phyloP scores from a whole-genome alignment of 1,139 yeast genomes.

The Kodamaea fungicola region DNA sequence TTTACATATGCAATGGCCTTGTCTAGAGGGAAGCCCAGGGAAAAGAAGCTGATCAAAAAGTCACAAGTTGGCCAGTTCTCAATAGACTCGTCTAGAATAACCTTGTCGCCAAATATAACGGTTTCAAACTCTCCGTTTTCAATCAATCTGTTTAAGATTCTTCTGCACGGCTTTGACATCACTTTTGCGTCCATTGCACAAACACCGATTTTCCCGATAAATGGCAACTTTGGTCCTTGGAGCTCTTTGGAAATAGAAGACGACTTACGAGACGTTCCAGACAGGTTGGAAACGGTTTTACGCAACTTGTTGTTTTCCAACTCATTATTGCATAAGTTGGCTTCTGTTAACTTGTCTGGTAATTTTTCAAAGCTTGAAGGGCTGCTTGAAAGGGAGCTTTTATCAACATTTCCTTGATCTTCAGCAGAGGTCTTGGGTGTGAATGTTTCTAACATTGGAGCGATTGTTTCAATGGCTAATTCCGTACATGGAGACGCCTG shows the following conservation, averaged over 20 bases:
- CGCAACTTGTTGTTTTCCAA: slow-evolving; percentile 18
- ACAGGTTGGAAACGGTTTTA: slow-evolving; percentile 39
- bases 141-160: slow-evolving; percentile 80
- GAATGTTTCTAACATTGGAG: slow-evolving; percentile 71
- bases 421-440: slow-evolving; percentile 69
- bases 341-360: slow-evolving; percentile 16
- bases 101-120: slow-evolving; percentile 95
- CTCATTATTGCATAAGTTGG: slow-evolving; percentile 16
- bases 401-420: slow-evolving; percentile 29
- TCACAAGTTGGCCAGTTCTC: slow-evolving; percentile 99
- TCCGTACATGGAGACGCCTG: slow-evolving; percentile 34
- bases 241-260: slow-evolving; percentile 43
- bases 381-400: neutral
- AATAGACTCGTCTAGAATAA: slow-evolving; percentile 83
- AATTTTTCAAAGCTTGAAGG: neutral
- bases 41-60: slow-evolving; percentile 85
- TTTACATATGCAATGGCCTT: slow-evolving; percentile 91
- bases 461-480: slow-evolving; percentile 72
- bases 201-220: slow-evolving; percentile 91
- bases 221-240: slow-evolving; percentile 55
- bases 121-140: slow-evolving; percentile 97
- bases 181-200: slow-evolving; percentile 99
- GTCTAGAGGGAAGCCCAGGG: slow-evolving; percentile 94
- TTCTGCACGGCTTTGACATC: slow-evolving; percentile 91
- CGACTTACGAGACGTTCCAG: slow-evolving; percentile 39